Evolutionary conservation across 768 basidiomycete genomes (phyloP), one percentile per base, ranked within the genome.

Genomic region (Suillus cothurnatus): DNA sequence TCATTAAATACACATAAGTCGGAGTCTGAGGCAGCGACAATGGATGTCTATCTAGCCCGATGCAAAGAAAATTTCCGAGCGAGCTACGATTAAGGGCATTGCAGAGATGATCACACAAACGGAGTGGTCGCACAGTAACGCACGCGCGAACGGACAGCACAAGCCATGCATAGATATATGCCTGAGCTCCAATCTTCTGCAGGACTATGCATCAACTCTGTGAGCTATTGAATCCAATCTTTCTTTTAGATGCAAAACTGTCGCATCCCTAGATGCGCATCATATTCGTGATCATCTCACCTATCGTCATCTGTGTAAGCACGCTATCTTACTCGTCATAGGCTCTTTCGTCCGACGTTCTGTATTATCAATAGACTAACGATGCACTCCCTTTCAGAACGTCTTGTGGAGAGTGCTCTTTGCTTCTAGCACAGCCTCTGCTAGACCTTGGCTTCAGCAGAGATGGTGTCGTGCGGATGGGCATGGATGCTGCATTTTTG

Each of bases 351-450:
- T 45, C 55, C 59, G 61, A 49, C 28, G 5, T n/a, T 47, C 8
- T 31, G 6, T 36, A 14, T 23, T 21, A 28, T 64, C 15, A 47
- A 56, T 68, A 94, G 92, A 94, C 92, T 36, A 93, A 94, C 72
- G 93, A 95, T 73, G 86, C 82, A 6, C 86, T 95, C 19, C 88
- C 88, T 0, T 94, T 94, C 77, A 85, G 85, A 28, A 94, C 88
- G 9, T 88, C 89, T 4, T 80, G 94, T 3, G 91, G 81, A 3
- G 93, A 95, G 74, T 95, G 94, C 67, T 92, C 93, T 0, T 78
- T 94, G 7, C 84, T 95, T 39, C 79, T 94, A 61, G 93, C 93
- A 0, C 73, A 78, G 26, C 80, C 85, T n/a, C 93, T 92, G 0
- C 71, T 86, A 36, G 93, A 93, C 3, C 81, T 95, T 2, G 93